These are phyloP conservation scores for Crotalaria pallida DNA, from an alignment of 306 rosid species.

Conservation along the genomic window DNA sequence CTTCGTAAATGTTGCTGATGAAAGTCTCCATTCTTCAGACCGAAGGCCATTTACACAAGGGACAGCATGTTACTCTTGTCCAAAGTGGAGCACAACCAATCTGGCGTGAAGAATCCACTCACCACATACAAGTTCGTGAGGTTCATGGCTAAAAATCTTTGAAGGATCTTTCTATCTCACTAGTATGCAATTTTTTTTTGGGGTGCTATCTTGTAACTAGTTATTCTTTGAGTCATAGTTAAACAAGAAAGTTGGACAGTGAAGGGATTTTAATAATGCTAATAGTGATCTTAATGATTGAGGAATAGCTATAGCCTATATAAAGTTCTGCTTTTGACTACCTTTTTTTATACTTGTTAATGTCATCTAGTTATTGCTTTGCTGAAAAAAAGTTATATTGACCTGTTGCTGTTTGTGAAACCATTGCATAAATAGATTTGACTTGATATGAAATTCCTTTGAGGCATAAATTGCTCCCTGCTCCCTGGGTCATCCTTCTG, in stretches of 20 bases:
- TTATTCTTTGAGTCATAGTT: not conserved
- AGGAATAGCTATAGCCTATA: constrained; percentile 2
- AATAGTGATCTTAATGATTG: constrained; percentile 1
- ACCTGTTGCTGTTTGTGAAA: not conserved
- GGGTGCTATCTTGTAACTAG: not conserved
- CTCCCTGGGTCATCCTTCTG: not conserved
- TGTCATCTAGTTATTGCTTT: not conserved
- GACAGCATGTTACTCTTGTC: constrained; percentile 73
- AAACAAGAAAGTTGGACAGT: not conserved
- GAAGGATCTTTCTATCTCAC: constrained; percentile 7
- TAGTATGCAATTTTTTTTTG: not conserved
- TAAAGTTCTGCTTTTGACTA: not conserved
- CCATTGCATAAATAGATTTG: not conserved
- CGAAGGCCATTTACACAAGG: constrained; percentile 59
- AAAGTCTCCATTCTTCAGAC: constrained; percentile 40
- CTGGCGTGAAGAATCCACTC: constrained; percentile 88
- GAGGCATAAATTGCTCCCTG: not conserved
- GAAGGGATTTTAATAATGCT: not conserved
- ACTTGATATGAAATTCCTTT: not conserved
- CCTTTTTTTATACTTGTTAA: not conserved
- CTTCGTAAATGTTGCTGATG: constrained; percentile 4
- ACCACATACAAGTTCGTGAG: constrained; percentile 87
- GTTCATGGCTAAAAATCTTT: constrained; percentile 48
- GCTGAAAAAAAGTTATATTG: constrained; percentile 6
- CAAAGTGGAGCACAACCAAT: constrained; percentile 97